These are phyloP conservation scores for Singerocomus rubriflavus DNA, from an alignment of 1,284 basidiomycete species.

Conservation along the genomic window DNA sequence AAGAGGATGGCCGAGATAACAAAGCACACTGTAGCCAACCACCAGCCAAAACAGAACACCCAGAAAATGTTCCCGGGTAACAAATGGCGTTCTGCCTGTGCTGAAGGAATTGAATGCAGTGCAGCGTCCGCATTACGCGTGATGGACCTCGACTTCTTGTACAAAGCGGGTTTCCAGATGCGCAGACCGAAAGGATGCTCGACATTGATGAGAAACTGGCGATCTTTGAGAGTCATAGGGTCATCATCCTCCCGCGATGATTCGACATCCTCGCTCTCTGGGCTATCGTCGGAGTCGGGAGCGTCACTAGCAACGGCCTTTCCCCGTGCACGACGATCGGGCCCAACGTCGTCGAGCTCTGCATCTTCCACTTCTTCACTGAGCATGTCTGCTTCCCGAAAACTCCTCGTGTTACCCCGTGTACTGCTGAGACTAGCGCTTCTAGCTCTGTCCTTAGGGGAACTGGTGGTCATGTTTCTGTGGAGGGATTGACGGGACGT, in stretches of 20 bases:
- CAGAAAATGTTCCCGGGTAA: conserved; percentile 93
- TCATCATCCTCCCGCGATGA: conserved; percentile 62
- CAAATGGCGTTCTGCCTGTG: conserved; percentile 87
- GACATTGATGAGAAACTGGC: conserved; percentile 98
- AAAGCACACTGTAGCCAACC: conserved; percentile 79
- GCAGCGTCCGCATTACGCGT: conserved; percentile 95
- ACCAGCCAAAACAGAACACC: conserved; percentile 87
- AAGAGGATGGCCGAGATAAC: conserved; percentile 67
- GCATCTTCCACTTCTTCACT: conserved; percentile 46
- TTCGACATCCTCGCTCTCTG: conserved; percentile 34
- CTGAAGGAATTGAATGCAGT: conserved; percentile 88
- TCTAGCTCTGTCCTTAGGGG: conserved; percentile 46
- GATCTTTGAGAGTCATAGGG: conserved; percentile 92
- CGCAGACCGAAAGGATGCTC: conserved; percentile 99
- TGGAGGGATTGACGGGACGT: conserved; percentile 34
- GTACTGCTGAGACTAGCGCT: conserved; percentile 63
- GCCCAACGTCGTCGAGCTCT: conserved; percentile 30
- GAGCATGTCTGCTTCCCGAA: conserved; percentile 42
- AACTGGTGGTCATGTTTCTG: conserved; percentile 49
- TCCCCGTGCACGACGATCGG: conserved; percentile 26
- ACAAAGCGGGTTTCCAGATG: conserved; percentile 99
- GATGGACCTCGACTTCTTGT: conserved; percentile 97
- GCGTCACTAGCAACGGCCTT: conserved; percentile 26
- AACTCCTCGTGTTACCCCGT: conserved; percentile 41
- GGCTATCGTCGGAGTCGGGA: conserved; percentile 36